A percentile compares a stretch with the other conserved stretches of the same genome.
Conservation (phyloP, 257 asterid species). For the Echium plantagineum region DNA sequence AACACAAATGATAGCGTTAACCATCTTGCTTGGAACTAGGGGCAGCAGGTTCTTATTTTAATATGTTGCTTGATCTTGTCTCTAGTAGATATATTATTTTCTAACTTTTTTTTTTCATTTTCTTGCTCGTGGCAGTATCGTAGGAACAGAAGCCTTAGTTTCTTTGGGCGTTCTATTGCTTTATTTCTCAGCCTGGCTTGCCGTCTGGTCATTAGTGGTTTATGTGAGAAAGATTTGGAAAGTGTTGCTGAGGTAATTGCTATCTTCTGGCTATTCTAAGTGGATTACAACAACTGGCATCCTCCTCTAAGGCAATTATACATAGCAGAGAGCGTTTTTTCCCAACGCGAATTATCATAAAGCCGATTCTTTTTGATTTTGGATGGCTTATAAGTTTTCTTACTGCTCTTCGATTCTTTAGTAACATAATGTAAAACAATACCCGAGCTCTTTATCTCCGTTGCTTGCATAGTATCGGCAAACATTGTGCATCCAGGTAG, state of each 20-base stretch:
- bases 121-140: constrained; percentile 37
- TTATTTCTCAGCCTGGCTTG: constrained; percentile 75
- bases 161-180: constrained; percentile 62
- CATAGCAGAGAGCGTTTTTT: background rate
- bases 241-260: constrained; percentile 41
- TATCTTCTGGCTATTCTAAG: background rate
- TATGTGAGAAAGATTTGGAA: constrained; percentile 65
- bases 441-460: background rate
- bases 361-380: background rate
- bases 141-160: constrained; percentile 36
- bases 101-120: background rate
- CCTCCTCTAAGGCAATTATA: background rate
- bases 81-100: background rate
- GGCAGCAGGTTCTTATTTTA: constrained; percentile 56
- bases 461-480: background rate
- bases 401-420: background rate
- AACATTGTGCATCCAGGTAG: background rate
- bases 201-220: constrained; percentile 64
- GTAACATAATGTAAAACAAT: background rate
- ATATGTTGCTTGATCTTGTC: background rate
- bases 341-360: background rate
- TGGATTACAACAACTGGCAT: background rate
- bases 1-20: constrained; percentile 83
- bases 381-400: background rate
- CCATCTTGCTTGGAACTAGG: constrained; percentile 74